phyloP scores from a whole-genome alignment of 768 basidiomycete genomes.

The Serendipita sp. region DNA sequence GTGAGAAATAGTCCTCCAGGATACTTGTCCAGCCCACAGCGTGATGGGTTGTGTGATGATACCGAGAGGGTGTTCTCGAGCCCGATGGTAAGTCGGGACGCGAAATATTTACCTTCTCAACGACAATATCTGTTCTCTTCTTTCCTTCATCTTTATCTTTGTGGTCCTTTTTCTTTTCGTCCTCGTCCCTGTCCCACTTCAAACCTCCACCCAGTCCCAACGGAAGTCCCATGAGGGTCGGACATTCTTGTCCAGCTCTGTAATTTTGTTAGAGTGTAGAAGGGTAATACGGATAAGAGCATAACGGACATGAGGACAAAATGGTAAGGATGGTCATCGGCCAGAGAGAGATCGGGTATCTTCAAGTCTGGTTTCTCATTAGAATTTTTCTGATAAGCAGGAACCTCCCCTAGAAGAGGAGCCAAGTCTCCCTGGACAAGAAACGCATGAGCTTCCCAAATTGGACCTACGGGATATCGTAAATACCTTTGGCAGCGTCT shows the following conservation, averaged over 20 bases:
- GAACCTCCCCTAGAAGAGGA: conserved; percentile 51
- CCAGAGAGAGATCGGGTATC: conserved; percentile 34
- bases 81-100: conserved; percentile 16
- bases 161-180: conserved; percentile 25
- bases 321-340: conserved; percentile 54
- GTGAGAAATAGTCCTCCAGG: conserved; percentile 58
- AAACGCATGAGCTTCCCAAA: background rate
- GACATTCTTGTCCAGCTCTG: conserved; percentile 64
- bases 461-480: background rate
- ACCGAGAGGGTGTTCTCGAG: conserved; percentile 21
- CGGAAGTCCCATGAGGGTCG: conserved; percentile 54
- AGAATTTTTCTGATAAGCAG: conserved; percentile 22
- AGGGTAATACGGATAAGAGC: background rate
- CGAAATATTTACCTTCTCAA: conserved; percentile 18
- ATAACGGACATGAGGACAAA: conserved; percentile 53
- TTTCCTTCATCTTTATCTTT: conserved; percentile 25
- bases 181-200: conserved; percentile 22
- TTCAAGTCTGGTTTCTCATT: conserved; percentile 11
- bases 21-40: conserved; percentile 55
- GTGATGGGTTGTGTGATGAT: conserved; percentile 18
- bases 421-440: conserved; percentile 48
- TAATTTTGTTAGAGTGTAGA: conserved; percentile 11
- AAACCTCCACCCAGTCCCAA: conserved; percentile 66
- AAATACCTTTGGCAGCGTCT: conserved; percentile 54
- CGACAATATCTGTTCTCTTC: conserved; percentile 22